Conservation (phyloP, 345 rosid species). For the Arabis hirsuta region DNA sequence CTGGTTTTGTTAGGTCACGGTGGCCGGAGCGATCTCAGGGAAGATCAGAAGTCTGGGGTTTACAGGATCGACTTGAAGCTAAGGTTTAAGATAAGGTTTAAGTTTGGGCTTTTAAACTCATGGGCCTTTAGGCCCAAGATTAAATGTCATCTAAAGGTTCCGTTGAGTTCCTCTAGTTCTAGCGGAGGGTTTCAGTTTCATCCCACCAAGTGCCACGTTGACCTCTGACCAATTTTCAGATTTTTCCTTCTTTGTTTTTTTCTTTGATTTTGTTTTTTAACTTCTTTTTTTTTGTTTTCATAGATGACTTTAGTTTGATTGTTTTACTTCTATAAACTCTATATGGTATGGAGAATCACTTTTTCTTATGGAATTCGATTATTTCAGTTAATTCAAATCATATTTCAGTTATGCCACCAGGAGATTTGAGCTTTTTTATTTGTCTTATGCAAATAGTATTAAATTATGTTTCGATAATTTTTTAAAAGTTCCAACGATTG, state of each 20-base stretch:
- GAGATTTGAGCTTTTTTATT: too few relatives aligned
- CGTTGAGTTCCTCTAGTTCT: constrained; percentile 41
- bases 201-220: constrained; percentile 55
- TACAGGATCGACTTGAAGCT: constrained; percentile 60
- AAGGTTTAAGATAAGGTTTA: constrained; percentile 57
- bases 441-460: too few relatives aligned
- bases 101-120: constrained; percentile 56
- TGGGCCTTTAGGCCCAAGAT: constrained; percentile 56
- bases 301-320: neutral
- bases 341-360: too few relatives aligned
- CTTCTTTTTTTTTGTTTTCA: neutral
- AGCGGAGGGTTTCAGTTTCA: constrained; percentile 14
- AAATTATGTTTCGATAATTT: too few relatives aligned
- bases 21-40: constrained; percentile 29
- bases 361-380: too few relatives aligned
- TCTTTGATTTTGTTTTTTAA: neutral
- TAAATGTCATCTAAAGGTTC: constrained; percentile 62
- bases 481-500: too few relatives aligned
- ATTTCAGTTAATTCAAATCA: too few relatives aligned
- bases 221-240: constrained; percentile 29
- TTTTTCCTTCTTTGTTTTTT: too few relatives aligned
- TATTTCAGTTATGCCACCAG: too few relatives aligned
- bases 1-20: constrained; percentile 40
- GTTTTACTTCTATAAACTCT: neutral
- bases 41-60: constrained; percentile 48